A percentile compares a stretch with the other conserved stretches of the same genome.
Conservation (phyloP, 2,329 filamentous ascomycete genomes). For the Cladosporium sp. region DNA sequence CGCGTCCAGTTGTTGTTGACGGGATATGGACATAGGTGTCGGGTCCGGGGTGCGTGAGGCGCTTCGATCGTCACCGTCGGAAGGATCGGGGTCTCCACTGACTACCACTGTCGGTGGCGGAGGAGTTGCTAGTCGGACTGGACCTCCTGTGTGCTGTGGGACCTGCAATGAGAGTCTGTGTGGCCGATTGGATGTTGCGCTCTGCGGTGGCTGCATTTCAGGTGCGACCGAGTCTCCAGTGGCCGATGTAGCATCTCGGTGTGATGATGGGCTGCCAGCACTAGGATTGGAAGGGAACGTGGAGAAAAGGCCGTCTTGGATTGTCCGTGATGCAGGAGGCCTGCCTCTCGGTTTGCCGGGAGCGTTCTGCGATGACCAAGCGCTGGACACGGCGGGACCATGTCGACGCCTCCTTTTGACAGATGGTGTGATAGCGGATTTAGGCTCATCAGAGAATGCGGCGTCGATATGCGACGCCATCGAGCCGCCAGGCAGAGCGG, state of each 20-base stretch:
- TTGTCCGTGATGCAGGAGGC: constrained; percentile 66
- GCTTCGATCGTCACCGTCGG: constrained; percentile 25
- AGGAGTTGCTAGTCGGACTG: constrained; percentile 63
- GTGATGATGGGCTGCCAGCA: constrained; percentile 37
- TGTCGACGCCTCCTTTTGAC: constrained; percentile 63
- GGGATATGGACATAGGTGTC: neutral
- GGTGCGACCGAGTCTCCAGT: constrained; percentile 23
- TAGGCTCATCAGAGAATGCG: constrained; percentile 60
- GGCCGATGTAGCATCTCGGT: constrained; percentile 41
- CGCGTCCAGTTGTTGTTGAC: neutral
- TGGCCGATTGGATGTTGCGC: constrained; percentile 41
- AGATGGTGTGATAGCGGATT: constrained; percentile 71
- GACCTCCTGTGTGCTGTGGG: constrained; percentile 60
- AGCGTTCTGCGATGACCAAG: constrained; percentile 70
- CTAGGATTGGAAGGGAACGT: constrained; percentile 66
- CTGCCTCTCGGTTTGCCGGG: constrained; percentile 74
- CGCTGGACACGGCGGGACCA: constrained; percentile 85
- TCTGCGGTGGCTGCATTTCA: constrained; percentile 42
- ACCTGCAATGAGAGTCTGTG: constrained; percentile 62
- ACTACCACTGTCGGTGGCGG: constrained; percentile 55
- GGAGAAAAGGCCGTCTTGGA: constrained; percentile 66
- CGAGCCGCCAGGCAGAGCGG: constrained; percentile 70
- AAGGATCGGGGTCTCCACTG: constrained; percentile 47
- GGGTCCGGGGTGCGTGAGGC: constrained; percentile 17
- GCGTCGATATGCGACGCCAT: constrained; percentile 44